Percentiles rank a stretch among this genome's conserved stretches.
These are phyloP conservation scores for Aegilops longissima DNA, from an alignment of 176 grass and related monocot genomes.

Conservation along the genomic window DNA sequence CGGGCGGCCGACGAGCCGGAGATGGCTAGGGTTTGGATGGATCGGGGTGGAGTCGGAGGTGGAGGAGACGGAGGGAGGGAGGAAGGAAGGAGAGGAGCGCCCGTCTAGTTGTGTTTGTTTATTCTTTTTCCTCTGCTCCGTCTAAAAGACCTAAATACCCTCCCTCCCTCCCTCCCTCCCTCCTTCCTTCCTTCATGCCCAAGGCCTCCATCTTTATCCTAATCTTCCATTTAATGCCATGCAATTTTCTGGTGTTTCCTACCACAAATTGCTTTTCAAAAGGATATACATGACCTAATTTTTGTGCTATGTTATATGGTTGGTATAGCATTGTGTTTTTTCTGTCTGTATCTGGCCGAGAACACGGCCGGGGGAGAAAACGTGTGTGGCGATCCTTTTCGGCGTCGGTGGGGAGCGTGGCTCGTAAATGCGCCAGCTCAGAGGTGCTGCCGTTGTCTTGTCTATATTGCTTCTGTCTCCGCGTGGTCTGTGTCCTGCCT, in stretches of 20 bases:
- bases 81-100: not conserved
- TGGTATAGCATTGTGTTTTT: not conserved
- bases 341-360: not conserved
- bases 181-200: not conserved
- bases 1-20: not conserved
- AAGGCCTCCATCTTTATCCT: too few species aligned
- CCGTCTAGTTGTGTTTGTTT: not conserved
- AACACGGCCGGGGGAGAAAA: not conserved
- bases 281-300: not conserved
- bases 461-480: not conserved
- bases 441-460: not conserved
- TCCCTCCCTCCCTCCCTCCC: too few species aligned
- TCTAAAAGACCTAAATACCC: not conserved
- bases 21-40: slow-evolving; percentile 8
- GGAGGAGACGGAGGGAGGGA: not conserved
- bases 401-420: not conserved
- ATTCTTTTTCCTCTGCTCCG: not conserved
- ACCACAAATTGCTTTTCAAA: too few species aligned
- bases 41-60: not conserved
- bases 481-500: too few species aligned
- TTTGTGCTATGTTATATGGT: not conserved
- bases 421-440: not conserved
- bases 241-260: too few species aligned
- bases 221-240: too few species aligned
- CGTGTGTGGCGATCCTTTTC: not conserved